Evolutionary conservation across 371 early-diverging fungal species (phyloP).

Genomic region (Nematocida homosporus): DNA sequence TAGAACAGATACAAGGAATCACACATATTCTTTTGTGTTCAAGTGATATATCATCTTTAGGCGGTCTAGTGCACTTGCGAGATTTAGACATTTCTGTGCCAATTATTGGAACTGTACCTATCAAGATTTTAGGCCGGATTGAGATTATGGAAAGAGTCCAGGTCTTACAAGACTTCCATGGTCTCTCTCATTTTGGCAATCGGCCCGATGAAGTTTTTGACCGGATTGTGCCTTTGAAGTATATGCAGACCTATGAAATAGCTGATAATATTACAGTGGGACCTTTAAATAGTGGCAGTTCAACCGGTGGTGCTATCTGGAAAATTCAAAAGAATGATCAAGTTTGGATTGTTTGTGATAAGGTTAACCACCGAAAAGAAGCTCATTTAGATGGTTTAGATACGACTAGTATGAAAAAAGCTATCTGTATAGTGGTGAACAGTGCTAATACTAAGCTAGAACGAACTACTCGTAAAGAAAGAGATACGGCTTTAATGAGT

Average conservation of each 20-base stretch:
- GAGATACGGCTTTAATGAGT: slow-evolving; percentile 54
- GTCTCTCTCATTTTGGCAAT: slow-evolving; percentile 71
- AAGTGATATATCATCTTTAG: slow-evolving; percentile 77
- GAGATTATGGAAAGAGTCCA: slow-evolving; percentile 73
- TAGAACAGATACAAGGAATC: slow-evolving; percentile 63
- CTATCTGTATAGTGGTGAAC: slow-evolving; percentile 75
- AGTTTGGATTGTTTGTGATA: slow-evolving; percentile 84
- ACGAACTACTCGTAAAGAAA: slow-evolving; percentile 53
- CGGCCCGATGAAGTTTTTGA: slow-evolving; percentile 79
- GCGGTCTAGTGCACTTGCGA: slow-evolving; percentile 79
- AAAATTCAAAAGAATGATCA: slow-evolving; percentile 84
- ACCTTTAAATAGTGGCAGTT: slow-evolving; percentile 86
- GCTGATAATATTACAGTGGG: slow-evolving; percentile 79
- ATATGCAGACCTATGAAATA: slow-evolving; percentile 80
- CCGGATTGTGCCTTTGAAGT: slow-evolving; percentile 75
- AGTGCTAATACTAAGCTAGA: slow-evolving; percentile 72
- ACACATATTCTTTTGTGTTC: slow-evolving; percentile 90
- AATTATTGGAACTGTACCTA: slow-evolving; percentile 83
- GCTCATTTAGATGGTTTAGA: slow-evolving; percentile 71
- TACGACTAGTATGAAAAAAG: slow-evolving; percentile 73
- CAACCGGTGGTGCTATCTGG: slow-evolving; percentile 92
- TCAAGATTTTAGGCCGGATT: slow-evolving; percentile 82
- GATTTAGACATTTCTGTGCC: slow-evolving; percentile 78
- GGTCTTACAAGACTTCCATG: slow-evolving; percentile 72
- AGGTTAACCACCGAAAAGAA: slow-evolving; percentile 88